Conservation (phyloP, 2,329 filamentous ascomycete genomes). For the Fusarium robinianum region DNA sequence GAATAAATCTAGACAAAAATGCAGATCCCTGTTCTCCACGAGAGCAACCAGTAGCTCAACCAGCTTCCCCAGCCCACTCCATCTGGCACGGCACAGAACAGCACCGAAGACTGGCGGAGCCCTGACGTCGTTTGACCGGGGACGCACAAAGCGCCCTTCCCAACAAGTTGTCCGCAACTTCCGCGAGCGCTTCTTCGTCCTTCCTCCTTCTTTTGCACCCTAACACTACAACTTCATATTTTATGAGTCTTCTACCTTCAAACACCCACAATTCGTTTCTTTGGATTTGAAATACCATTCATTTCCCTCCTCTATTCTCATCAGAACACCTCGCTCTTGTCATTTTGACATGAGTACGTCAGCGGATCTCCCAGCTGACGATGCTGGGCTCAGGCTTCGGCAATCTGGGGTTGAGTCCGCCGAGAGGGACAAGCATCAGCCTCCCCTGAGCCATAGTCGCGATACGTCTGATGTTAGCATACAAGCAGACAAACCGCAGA, state of each 20-base stretch:
- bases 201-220: conserved; percentile 13
- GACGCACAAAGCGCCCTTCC: conserved; percentile 12
- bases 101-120: conserved; percentile 34
- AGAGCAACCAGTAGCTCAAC: conserved; percentile 15
- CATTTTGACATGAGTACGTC: conserved; percentile 39
- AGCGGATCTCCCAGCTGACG: conserved; percentile 33
- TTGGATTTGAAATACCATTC: neutral
- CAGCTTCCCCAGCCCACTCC: conserved; percentile 19
- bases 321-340: conserved; percentile 4
- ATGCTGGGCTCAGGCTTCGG: conserved; percentile 39
- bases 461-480: conserved; percentile 19
- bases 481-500: conserved; percentile 52
- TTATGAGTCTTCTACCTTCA: conserved; percentile 3
- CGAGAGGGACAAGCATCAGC: conserved; percentile 20
- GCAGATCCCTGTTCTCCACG: conserved; percentile 10
- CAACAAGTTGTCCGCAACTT: conserved; percentile 21
- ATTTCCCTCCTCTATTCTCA: conserved; percentile 4
- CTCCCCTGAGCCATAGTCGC: conserved; percentile 17
- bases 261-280: neutral
- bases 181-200: conserved; percentile 12
- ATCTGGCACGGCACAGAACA: too few species aligned
- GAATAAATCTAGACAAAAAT: conserved; percentile 12
- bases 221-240: conserved; percentile 5
- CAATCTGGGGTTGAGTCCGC: conserved; percentile 30
- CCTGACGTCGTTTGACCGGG: conserved; percentile 34